Evolutionary conservation across 192 early-diverging fungal genomes (phyloP), one percentile per base, ranked within the genome.

Genomic region (Glomus cerebriforme): DNA sequence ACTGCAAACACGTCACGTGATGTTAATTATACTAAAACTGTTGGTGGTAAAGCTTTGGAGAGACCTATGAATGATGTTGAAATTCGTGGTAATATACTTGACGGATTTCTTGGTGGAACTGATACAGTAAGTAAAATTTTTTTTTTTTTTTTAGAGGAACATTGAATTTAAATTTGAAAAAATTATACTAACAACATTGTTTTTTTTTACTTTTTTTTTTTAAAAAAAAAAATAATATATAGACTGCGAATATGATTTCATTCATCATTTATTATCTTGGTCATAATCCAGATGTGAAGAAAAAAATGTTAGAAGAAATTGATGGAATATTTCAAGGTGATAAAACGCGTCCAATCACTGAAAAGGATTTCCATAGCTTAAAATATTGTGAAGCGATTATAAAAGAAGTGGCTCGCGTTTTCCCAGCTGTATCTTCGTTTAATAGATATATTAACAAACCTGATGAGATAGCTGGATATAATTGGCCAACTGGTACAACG

Each of bases 331-430:
- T 76, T 27, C n/a, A 10, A 26, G 37, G 7, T 22, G 34, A 64
- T 39, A 37, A 15, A 59, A 17, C 5, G 13, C 9, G 10, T 13
- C 9, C 12, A 7, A 76, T 76, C n/a, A 60, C 59, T 43, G 24
- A 76, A 22, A 60, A 76, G 10, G 43, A 60, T 22, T 32, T 76
- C 8, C 15, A 12, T 15, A 76, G 63, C n/a, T 39, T 76, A 32
- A 45, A 54, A 12, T 76, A 63, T 39, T 43, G 34, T 64, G 74
- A 76, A 27, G 74, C 37, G 5, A 34, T 76, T 37, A 64, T 76
- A 17, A 63, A 37, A 7, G 74, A 76, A 27, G n/a, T 32, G 22
- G 7, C 22, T 17, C 27, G 74, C 34, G 13, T 76, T 19, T 26
- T 7, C 8, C 47, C 58, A 32, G 35, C 26, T 64, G 19, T 39